These are phyloP conservation scores for Fusarium sp. DNA, from an alignment of 2,329 filamentous ascomycete species.

Conservation along the genomic window DNA sequence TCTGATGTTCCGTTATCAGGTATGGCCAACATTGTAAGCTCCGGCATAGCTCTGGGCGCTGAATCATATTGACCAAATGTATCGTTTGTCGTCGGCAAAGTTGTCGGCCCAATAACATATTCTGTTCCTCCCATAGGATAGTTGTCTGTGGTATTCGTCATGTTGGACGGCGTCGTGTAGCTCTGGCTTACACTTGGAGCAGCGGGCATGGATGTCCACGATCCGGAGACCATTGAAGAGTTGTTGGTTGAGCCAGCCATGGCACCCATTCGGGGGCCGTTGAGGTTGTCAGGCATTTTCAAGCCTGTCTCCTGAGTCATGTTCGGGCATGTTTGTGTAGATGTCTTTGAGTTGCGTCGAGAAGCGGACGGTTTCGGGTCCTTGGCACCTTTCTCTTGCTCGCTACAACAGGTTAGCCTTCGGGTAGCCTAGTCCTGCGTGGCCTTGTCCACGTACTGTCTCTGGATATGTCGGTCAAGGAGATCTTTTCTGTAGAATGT, in stretches of 20 bases:
- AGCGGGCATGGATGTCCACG: slow-evolving; percentile 40
- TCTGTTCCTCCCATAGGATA: slow-evolving; percentile 35
- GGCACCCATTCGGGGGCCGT: slow-evolving; percentile 9
- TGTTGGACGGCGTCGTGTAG: slow-evolving; percentile 23
- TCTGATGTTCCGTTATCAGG: slow-evolving; percentile 34
- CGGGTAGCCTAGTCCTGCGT: neutral
- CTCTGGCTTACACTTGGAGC: slow-evolving; percentile 18
- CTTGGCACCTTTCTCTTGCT: slow-evolving; percentile 30
- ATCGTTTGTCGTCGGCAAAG: slow-evolving; percentile 30
- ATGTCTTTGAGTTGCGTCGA: slow-evolving; percentile 32
- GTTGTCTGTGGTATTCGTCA: slow-evolving; percentile 32
- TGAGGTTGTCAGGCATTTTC: slow-evolving; percentile 36
- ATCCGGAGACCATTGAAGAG: slow-evolving; percentile 22
- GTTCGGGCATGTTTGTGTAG: slow-evolving; percentile 24
- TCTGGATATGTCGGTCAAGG: slow-evolving; percentile 65
- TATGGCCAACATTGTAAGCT: slow-evolving; percentile 40
- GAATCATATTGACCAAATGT: slow-evolving; percentile 33
- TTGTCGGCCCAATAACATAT: slow-evolving; percentile 38
- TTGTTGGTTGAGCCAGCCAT: slow-evolving; percentile 20
- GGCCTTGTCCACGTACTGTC: slow-evolving; percentile 49
- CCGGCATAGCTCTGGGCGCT: slow-evolving; percentile 40
- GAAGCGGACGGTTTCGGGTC: slow-evolving; percentile 7
- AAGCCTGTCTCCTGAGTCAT: slow-evolving; percentile 28
- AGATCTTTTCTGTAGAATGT: slow-evolving; percentile 70
- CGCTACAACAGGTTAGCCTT: slow-evolving; percentile 35